These are phyloP conservation scores for Anethum foeniculum DNA, from an alignment of 140 eudicot species.

Conservation along the genomic window DNA sequence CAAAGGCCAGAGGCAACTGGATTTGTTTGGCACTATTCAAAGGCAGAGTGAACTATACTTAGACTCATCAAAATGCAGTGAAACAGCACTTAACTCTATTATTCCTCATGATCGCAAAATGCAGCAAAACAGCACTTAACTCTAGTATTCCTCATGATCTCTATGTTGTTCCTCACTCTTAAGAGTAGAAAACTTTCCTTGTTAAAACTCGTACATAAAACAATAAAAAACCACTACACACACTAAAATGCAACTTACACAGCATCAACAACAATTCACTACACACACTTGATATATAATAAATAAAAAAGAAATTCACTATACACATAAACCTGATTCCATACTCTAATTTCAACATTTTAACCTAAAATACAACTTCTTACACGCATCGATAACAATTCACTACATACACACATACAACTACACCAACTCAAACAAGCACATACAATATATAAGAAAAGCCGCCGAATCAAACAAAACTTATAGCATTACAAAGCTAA, in stretches of 20 bases:
- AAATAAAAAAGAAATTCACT: no score
- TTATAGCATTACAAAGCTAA: no score
- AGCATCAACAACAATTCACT: neutral
- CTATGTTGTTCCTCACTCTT: slow-evolving; percentile 55
- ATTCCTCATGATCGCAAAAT: slow-evolving; percentile 39
- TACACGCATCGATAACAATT: no score
- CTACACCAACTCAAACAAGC: neutral
- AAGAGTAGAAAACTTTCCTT: slow-evolving; percentile 50
- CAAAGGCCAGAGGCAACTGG: slow-evolving; percentile 54
- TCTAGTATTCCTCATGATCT: slow-evolving; percentile 38
- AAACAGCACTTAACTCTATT: slow-evolving; percentile 9
- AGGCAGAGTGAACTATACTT: slow-evolving; percentile 43
- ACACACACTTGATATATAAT: no score
- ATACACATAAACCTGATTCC: neutral
- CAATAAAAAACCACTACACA: no score
- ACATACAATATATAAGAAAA: no score
- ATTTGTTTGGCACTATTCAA: slow-evolving; percentile 59
- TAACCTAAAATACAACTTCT: no score
- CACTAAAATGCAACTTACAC: neutral
- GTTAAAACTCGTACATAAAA: slow-evolving; percentile 28
- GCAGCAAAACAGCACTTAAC: slow-evolving; percentile 14
- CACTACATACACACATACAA: no score
- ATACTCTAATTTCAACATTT: no score
- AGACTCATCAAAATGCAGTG: slow-evolving; percentile 21
- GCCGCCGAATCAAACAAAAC: no score